phyloP scores from a whole-genome alignment of 768 basidiomycete genomes.

The Piloderma croceum region DNA sequence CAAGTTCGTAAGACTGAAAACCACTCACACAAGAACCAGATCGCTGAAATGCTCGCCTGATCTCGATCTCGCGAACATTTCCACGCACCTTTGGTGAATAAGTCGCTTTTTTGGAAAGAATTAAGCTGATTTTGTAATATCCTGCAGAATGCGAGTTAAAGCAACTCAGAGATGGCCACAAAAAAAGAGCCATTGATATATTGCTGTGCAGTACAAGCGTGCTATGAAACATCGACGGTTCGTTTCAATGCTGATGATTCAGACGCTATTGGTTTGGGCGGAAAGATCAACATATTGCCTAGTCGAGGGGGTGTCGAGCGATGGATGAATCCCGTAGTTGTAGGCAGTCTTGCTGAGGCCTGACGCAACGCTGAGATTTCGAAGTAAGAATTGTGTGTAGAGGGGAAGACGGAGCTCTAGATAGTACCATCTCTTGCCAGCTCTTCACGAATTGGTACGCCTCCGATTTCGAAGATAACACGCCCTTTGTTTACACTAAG shows the following conservation, averaged over 20 bases:
- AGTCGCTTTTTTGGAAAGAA: too few species aligned
- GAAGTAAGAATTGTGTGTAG: slow-evolving; percentile 1
- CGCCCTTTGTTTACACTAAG: slow-evolving; percentile 73
- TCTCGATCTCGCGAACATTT: too few species aligned
- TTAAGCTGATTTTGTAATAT: too few species aligned
- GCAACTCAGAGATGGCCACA: too few species aligned
- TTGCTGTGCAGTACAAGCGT: too few species aligned
- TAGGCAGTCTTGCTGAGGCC: slow-evolving; percentile 84
- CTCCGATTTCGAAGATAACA: slow-evolving; percentile 92
- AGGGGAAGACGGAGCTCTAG: neutral
- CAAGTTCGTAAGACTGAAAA: too few species aligned
- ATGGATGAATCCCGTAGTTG: slow-evolving; percentile 81
- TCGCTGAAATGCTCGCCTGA: too few species aligned
- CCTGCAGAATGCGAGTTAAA: too few species aligned
- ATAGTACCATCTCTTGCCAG: slow-evolving; percentile 79
- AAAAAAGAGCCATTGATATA: too few species aligned
- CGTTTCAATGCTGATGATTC: neutral
- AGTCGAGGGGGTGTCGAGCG: slow-evolving; percentile 64
- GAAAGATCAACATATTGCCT: slow-evolving; percentile 57
- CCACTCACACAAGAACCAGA: too few species aligned
- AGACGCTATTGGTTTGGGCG: slow-evolving; percentile 25
- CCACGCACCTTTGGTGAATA: too few species aligned
- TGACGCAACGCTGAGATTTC: slow-evolving; percentile 65
- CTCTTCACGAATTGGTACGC: slow-evolving; percentile 83
- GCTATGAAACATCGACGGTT: slow-evolving; percentile 1